These are phyloP conservation scores for Penicillium sp. DNA, from an alignment of 2,329 filamentous ascomycete genomes.

Conservation along the genomic window DNA sequence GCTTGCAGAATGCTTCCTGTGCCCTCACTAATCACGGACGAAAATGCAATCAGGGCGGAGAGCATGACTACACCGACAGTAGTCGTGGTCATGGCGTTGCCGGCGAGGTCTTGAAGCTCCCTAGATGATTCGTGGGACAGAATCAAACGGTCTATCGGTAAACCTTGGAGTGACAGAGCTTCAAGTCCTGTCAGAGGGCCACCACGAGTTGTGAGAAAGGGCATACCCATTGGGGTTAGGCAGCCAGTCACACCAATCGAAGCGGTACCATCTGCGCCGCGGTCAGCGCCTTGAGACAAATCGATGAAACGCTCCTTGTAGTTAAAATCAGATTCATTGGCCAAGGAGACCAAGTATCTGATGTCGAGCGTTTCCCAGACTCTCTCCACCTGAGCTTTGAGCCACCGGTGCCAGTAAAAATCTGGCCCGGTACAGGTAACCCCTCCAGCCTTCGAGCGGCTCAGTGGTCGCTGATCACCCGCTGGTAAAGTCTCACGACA, in stretches of 20 bases:
- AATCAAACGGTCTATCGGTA: conserved; percentile 63
- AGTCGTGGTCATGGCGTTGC: conserved; percentile 77
- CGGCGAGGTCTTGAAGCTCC: conserved; percentile 69
- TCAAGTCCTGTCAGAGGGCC: conserved; percentile 65
- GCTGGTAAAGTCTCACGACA: conserved; percentile 55
- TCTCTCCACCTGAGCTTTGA: conserved; percentile 55
- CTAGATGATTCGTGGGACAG: conserved; percentile 64
- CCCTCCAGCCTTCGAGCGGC: conserved; percentile 59
- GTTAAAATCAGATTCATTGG: conserved; percentile 56
- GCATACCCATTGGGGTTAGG: conserved; percentile 65
- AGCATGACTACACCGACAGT: conserved; percentile 67
- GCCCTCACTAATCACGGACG: conserved; percentile 23
- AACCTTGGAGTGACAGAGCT: conserved; percentile 65
- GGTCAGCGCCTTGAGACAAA: conserved; percentile 72
- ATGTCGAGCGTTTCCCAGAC: conserved; percentile 69
- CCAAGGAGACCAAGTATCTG: conserved; percentile 53
- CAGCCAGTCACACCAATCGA: conserved; percentile 64
- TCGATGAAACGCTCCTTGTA: conserved; percentile 62
- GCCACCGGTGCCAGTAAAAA: conserved; percentile 55
- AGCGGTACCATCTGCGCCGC: conserved; percentile 47
- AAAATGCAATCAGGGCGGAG: conserved; percentile 54
- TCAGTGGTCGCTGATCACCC: conserved; percentile 59
- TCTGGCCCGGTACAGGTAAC: conserved; percentile 54
- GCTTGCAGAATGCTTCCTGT: neutral
- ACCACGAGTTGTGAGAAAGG: conserved; percentile 62